A percentile compares a stretch with the other conserved stretches of the same genome.
phyloP scores from a whole-genome alignment of 148 eudicot species.

The Gaultheria prostrata region DNA sequence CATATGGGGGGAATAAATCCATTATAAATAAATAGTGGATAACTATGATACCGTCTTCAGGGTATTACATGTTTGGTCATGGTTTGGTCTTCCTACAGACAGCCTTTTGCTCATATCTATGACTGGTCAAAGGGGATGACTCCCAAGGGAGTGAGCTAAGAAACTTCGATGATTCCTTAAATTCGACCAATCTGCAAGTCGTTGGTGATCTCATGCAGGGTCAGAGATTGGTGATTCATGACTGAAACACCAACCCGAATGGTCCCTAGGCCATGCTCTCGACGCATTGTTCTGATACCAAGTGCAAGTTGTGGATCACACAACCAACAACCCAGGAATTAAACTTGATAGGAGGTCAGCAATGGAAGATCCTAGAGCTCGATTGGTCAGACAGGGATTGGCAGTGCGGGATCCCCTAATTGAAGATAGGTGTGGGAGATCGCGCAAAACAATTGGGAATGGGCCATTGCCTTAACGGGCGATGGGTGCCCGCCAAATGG shows the following conservation, averaged over 20 bases:
- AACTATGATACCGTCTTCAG: no score
- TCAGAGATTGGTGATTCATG: not conserved
- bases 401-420: not conserved
- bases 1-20: not conserved
- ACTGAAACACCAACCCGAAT: not conserved
- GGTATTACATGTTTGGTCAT: not conserved
- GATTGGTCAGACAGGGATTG: not conserved
- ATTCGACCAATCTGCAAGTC: not conserved
- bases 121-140: not conserved
- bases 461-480: not conserved
- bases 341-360: not conserved
- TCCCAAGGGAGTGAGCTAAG: not conserved
- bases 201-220: not conserved
- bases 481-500: not conserved
- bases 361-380: not conserved
- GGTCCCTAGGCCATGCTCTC: not conserved
- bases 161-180: not conserved
- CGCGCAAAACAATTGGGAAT: not conserved
- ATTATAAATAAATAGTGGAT: not conserved
- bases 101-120: not conserved
- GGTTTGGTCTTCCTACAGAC: not conserved
- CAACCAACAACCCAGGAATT: not conserved
- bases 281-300: not conserved
- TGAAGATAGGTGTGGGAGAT: not conserved
- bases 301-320: not conserved